Base-by-base conservation (phyloP, 139 green algal genomes). In the Deuterostichococcus epilithicus region DNA sequence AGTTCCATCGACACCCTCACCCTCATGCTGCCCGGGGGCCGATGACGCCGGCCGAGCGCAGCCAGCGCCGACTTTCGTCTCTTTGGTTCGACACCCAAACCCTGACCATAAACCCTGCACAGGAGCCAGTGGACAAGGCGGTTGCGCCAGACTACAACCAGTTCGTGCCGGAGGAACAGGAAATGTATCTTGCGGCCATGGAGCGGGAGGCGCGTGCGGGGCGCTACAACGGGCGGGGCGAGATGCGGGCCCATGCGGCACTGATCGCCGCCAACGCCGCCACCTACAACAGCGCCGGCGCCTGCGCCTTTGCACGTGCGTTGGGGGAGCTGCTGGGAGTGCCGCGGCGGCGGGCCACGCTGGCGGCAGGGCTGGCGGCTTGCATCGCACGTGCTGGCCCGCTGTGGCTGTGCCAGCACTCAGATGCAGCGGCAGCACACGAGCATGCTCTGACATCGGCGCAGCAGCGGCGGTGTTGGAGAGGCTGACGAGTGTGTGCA, bases 171-270 rank as follows among this genome's bases (percentile, higher is more conserved):
- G 44, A 47, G 22, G 58, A 81, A n/a, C 47, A 85, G 25, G 78
- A 88, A 66, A 89, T 92, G 73, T 78, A 60, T n/a, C 68, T 92
- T 63, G 52, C 74, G 22, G 78, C 81, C 22, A 81, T 90, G 15
- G 70, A 82, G n/a, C 59, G 58, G 22, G 85, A 88, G 79, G 76
- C 85, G 65, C 78, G 74, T 22, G 59, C 28, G 2, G 68, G 73
- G 18, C 59, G 44, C 26, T 92, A 92, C 68, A 59, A 60, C 20
- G 75, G 38, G 6, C 30, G 67, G 6, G 33, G 60, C 10, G 78
- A 89, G 63, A 86, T 91, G 37, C 69, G 70, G 58, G 74, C 67
- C 0, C 83, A 92, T 47, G 36, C 83, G 18, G 42, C 80, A 26
- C 71, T 76, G 42, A 79, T 92, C 22, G 70, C 78, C 28, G 74